Evolutionary conservation across 352 stramenopile genomes (phyloP), one percentile per base, ranked within the genome.

Genomic region (Phytophthora syringae): DNA sequence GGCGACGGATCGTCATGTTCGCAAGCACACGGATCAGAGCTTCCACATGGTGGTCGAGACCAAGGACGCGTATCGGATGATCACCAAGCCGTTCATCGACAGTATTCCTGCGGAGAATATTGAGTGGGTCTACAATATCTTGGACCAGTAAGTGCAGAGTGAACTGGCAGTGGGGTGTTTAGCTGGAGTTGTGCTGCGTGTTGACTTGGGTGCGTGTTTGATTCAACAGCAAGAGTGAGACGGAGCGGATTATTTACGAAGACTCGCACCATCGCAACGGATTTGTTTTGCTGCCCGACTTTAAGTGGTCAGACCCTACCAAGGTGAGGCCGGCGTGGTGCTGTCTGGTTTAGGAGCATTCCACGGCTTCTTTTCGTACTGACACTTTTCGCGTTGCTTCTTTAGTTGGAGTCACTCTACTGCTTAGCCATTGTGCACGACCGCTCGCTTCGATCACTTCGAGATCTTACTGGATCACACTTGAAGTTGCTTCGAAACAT

Each of bases 71-170:
- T 96, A 96, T 72, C 69, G 90, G 34, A 72, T 62, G 49, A 79
- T 94, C 30, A 96, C 86, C 20, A 70, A 72, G 59, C 79, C 83
- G 43, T 93, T 79, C 64, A 96, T 96, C 21, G 78, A 91, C 36
- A 94, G 64, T 54, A 77, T 94, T 52, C 88, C 86, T 0, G 39
- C 49, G 22, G 82, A 90, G 39, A 94, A 91, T 51, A 80, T 96
- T 56, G 84, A 94, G 48, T 96, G 88, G 88, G 79, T 96, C 43
- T 93, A 93, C 77, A 96, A 96, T 56, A 96, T 96, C 57, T 64
- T 96, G 34, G 84, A 94, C 6, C 79, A 92, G 88, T 96, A 82
- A 76, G 87, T 79, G 15, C 3, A 5, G n/a, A 9, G 15, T 15
- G 5, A 30, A 5, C 5, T 9, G 27, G 9, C 9, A 10, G 27